phyloP scores from a whole-genome alignment of 108 stramenopile species.

The Pseudonitzschia multiseries region DNA sequence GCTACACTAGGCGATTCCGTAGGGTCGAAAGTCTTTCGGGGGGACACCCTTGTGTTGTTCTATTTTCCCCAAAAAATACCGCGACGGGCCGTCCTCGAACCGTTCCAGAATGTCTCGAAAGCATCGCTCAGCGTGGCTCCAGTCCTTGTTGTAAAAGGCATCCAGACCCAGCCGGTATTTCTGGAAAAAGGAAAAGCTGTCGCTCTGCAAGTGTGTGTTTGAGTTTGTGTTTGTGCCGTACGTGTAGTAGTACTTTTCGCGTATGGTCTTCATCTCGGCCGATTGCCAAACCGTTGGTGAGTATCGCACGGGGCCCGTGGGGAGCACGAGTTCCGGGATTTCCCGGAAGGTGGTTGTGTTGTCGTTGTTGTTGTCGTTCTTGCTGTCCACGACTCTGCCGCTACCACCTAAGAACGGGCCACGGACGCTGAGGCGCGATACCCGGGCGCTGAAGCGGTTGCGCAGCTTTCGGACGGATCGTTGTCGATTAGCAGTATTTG shows the following conservation, averaged over 20 bases:
- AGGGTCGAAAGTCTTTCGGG: slow-evolving; percentile 46
- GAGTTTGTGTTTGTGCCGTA: too few species aligned
- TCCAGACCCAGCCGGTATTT: slow-evolving; percentile 62
- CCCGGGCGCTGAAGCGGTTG: too few species aligned
- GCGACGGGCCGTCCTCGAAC: slow-evolving; percentile 71
- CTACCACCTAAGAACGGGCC: too few species aligned
- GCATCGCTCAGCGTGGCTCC: slow-evolving; percentile 52
- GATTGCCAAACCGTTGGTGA: slow-evolving; percentile 51
- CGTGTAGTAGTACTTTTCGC: slow-evolving; percentile 52
- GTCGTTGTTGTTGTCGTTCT: not conserved
- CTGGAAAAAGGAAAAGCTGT: slow-evolving; percentile 57
- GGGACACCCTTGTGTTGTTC: slow-evolving; percentile 50
- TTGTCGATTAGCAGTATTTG: too few species aligned
- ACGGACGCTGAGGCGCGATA: too few species aligned
- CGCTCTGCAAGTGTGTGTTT: too few species aligned
- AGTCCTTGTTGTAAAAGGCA: slow-evolving; percentile 62
- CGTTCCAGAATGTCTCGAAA: slow-evolving; percentile 52
- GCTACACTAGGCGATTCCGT: slow-evolving; percentile 28
- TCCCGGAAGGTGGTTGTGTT: not conserved
- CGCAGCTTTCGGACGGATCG: too few species aligned
- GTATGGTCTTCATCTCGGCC: slow-evolving; percentile 62
- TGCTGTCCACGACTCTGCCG: too few species aligned
- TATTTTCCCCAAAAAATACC: slow-evolving; percentile 57
- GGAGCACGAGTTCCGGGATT: slow-evolving; percentile 49
- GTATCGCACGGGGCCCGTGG: slow-evolving; percentile 52